Percentiles rank a stretch among this genome's conserved stretches.
Evolutionary conservation across 176 grass and related monocot genomes (phyloP).

Genomic region (Puya raimondii): DNA sequence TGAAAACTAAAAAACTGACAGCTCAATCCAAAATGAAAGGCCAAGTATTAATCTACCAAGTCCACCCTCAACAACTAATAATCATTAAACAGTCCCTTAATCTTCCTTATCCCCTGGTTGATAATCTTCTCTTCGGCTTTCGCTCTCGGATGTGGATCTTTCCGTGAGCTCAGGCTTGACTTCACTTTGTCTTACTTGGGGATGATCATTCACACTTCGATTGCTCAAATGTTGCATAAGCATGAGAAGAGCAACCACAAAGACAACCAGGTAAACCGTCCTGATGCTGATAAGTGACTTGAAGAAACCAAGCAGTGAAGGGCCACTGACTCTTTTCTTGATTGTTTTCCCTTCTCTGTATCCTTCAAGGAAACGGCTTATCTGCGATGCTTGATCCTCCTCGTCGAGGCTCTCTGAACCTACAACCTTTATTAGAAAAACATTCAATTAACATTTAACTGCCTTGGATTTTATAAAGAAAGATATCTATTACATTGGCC

Average conservation of each 20-base stretch:
- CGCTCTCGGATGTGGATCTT: neutral
- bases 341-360: constrained; percentile 83
- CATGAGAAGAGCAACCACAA: constrained; percentile 56
- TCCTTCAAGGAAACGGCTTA: constrained; percentile 85
- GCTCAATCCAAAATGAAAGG: neutral
- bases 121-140: constrained; percentile 18
- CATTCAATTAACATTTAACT: constrained; percentile 1
- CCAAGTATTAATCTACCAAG: neutral
- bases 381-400: constrained; percentile 58
- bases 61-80: neutral
- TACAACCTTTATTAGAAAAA: constrained; percentile 42
- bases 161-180: neutral
- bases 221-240: constrained; percentile 52
- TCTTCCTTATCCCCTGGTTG: constrained; percentile 32
- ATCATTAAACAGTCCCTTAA: neutral
- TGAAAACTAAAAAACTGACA: neutral
- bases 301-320: constrained; percentile 77
- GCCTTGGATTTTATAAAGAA: neutral
- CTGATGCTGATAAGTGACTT: constrained; percentile 65
- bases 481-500: constrained; percentile 1
- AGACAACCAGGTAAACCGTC: constrained; percentile 67
- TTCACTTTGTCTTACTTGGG: constrained; percentile 16
- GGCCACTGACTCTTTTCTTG: constrained; percentile 70
- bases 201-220: constrained; percentile 37
- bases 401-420: constrained; percentile 53